Conservation (phyloP, 805 yeast genomes). For the Metschnikowia picachoensis region DNA sequence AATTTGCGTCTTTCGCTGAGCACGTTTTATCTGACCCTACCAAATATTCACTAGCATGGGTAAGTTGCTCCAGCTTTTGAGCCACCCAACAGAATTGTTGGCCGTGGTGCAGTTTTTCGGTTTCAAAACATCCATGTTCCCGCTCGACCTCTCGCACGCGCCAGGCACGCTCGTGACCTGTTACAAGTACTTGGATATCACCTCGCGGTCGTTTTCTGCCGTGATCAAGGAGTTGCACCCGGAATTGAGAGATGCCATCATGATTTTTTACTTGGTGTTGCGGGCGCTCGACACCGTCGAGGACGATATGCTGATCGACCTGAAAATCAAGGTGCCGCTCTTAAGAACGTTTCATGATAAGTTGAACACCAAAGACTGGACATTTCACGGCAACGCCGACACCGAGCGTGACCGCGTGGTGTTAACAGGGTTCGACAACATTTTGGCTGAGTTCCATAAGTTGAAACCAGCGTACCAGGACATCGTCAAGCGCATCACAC, state of each 20-base stretch:
- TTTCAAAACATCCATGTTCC: conserved; percentile 52
- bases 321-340: conserved; percentile 67
- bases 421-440: conserved; percentile 68
- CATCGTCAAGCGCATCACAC: conserved; percentile 71
- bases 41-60: conserved; percentile 41
- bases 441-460: conserved; percentile 67
- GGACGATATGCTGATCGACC: conserved; percentile 87
- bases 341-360: conserved; percentile 65
- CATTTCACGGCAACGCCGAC: conserved; percentile 68
- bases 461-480: conserved; percentile 74
- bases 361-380: conserved; percentile 68
- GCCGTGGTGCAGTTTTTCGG: conserved; percentile 59
- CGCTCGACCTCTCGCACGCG: conserved; percentile 36
- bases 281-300: conserved; percentile 95
- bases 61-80: conserved; percentile 52
- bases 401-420: conserved; percentile 80
- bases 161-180: conserved; percentile 48
- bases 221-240: conserved; percentile 91
- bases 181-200: conserved; percentile 57
- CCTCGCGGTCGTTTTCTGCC: conserved; percentile 92
- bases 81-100: conserved; percentile 69
- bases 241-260: conserved; percentile 74
- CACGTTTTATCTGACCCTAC: too few relatives aligned
- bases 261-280: conserved; percentile 79
- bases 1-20: too few relatives aligned